A percentile compares a stretch with the other conserved stretches of the same genome.
These are phyloP conservation scores for Boletus sp. DNA, from an alignment of 1,284 basidiomycete species.

Conservation along the genomic window DNA sequence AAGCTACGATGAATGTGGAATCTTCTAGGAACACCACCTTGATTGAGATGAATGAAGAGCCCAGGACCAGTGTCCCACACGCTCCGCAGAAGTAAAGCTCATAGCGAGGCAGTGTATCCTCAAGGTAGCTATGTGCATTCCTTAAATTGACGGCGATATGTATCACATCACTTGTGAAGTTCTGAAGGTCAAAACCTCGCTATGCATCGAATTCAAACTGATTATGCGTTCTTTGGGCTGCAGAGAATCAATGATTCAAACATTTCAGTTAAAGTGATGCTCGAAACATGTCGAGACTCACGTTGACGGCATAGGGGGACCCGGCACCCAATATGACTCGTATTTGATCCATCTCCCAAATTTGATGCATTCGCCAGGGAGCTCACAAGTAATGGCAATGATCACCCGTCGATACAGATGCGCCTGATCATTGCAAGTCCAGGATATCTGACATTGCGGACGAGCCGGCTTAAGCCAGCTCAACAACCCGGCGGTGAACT, in stretches of 20 bases:
- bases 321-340: background rate
- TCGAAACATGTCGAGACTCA: background rate
- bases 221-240: background rate
- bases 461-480: slow-evolving; percentile 8
- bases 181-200: background rate
- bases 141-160: background rate
- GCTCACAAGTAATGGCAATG: background rate
- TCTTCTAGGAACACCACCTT: background rate
- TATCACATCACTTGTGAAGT: background rate
- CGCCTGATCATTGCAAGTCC: background rate
- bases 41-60: background rate
- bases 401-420: background rate
- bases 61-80: background rate
- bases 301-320: background rate
- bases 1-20: background rate
- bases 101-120: slow-evolving; percentile 14
- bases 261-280: background rate
- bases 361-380: background rate
- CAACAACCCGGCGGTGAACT: slow-evolving; percentile 2
- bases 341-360: background rate
- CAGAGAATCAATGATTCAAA: background rate
- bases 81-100: slow-evolving; percentile 2
- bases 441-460: background rate
- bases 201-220: background rate
- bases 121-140: background rate